phyloP scores from a whole-genome alignment of 1,139 yeast genomes.

The Candida sp. region DNA sequence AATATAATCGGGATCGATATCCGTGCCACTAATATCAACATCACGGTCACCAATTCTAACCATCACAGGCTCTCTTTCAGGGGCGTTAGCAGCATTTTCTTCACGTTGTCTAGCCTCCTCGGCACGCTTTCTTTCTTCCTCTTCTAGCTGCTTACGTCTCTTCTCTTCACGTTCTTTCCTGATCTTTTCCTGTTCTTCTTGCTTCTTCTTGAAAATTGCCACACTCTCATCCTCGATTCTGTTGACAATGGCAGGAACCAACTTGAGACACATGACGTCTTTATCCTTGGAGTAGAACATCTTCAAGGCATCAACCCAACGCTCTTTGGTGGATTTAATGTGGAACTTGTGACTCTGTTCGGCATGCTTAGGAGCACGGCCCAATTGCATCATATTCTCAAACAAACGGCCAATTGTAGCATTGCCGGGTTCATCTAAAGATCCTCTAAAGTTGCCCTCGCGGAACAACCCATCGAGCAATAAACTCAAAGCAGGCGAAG shows the following conservation, averaged over 20 bases:
- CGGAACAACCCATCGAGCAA: slow-evolving; percentile 19
- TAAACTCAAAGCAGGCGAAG: slow-evolving; percentile 18
- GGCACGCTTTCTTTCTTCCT: slow-evolving; percentile 35
- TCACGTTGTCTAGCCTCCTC: slow-evolving; percentile 43
- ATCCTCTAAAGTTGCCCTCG: slow-evolving; percentile 18
- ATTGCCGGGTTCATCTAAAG: slow-evolving; percentile 17
- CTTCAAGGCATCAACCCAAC: slow-evolving; percentile 70
- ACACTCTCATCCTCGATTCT: slow-evolving; percentile 55
- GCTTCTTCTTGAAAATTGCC: slow-evolving; percentile 28
- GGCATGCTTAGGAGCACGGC: slow-evolving; percentile 12
- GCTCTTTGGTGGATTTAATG: slow-evolving; percentile 62
- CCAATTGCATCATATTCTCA: slow-evolving; percentile 28
- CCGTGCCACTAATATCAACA: slow-evolving; percentile 89
- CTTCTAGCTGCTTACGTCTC: slow-evolving; percentile 31
- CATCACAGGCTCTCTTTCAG: slow-evolving; percentile 53
- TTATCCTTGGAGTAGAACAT: slow-evolving; percentile 50
- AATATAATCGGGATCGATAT: slow-evolving; percentile 89
- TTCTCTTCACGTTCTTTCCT: slow-evolving; percentile 35
- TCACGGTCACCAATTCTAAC: slow-evolving; percentile 80
- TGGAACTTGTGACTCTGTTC: slow-evolving; percentile 26
- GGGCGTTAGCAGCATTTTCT: slow-evolving; percentile 23
- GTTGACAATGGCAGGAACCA: slow-evolving; percentile 57
- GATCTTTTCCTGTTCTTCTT: slow-evolving; percentile 31
- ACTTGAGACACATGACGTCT: slow-evolving; percentile 43
- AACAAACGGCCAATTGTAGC: slow-evolving; percentile 29